Base-by-base conservation (phyloP, 2,329 filamentous ascomycete species). In the Neofusicoccum umdonicola region DNA sequence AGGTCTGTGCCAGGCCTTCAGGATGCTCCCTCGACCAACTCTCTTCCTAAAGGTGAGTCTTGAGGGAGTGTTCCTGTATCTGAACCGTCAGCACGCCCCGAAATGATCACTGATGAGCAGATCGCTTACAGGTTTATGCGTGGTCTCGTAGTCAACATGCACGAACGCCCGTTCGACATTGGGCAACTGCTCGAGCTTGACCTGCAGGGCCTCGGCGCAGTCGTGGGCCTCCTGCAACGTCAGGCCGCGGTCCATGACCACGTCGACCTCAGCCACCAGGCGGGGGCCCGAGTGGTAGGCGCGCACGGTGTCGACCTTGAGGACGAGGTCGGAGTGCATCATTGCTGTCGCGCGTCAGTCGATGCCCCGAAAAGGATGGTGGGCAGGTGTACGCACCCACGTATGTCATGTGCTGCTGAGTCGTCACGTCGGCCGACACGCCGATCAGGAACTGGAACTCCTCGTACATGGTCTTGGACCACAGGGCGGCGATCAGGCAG, bases 401-500 rank as follows among this genome's bases (percentile, higher is more conserved):
- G 78, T 99, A 99, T 0, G 95, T 98, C 74, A 98, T 96, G 69
- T 97, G 88, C 78, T 97, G 93, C 77, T 97, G 88, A 75, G 88
- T 93, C 71, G 92, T 87, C 9, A 92, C 91, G 62, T 92, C 89
- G 1, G 94, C 93, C 0, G 90, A 90, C 2, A 96, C 91, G 54
- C 95, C 95, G 54, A 99, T 93, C 6, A 99, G 84, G 37, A 97
- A 84, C 75, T 96, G 84, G 77, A 98, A 98, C 79, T 99, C 94
- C 64, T 85, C 84, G 72, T 93, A 96, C 0, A 93, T 92, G 0
- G 94, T 97, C 67, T 87, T 84, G 41, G 92, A 81, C 95, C 95
- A 99, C 66, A 97, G 84, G 58, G 79, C 80, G 31, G 90, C 88
- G 73, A 98, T 93, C 44, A 96, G 77, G 9, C 89, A 77, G 1